Evolutionary conservation across 345 rosid genomes (phyloP).

Genomic region (Excoecaria agallocha): DNA sequence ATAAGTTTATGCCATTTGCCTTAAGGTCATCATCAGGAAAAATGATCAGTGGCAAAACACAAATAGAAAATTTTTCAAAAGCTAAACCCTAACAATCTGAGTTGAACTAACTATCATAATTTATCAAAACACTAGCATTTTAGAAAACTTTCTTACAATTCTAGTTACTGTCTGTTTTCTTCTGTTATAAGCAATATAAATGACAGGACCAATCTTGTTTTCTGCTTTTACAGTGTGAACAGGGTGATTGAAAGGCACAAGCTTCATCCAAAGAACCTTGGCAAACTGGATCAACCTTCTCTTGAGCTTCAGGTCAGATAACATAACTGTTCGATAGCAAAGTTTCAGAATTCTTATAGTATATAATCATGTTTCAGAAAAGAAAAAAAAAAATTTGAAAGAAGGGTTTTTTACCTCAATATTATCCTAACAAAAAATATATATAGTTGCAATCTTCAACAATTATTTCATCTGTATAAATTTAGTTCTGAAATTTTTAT

Average conservation of each 20-base stretch:
- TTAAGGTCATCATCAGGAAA: no score
- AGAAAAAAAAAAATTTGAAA: no score
- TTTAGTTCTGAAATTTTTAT: neutral
- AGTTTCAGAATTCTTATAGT: no score
- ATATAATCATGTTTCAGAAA: no score
- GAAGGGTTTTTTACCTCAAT: no score
- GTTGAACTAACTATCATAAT: neutral
- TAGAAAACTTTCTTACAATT: neutral
- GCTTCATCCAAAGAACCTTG: slow-evolving; percentile 19
- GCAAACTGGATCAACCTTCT: slow-evolving; percentile 29
- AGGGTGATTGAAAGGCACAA: slow-evolving; percentile 35
- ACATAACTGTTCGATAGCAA: no score
- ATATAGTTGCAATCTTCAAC: no score
- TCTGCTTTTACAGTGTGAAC: slow-evolving; percentile 22
- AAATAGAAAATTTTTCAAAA: neutral
- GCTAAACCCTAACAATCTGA: neutral
- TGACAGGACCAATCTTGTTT: neutral
- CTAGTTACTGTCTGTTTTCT: neutral
- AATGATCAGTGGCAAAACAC: neutral
- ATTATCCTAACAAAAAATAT: no score
- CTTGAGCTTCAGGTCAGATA: slow-evolving; percentile 32
- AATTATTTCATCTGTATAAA: no score
- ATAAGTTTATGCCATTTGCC: no score
- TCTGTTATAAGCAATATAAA: neutral
- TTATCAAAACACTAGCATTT: neutral